Evolutionary conservation across 768 basidiomycete genomes (phyloP).

Genomic region (Omphalotus guepiniiformis): DNA sequence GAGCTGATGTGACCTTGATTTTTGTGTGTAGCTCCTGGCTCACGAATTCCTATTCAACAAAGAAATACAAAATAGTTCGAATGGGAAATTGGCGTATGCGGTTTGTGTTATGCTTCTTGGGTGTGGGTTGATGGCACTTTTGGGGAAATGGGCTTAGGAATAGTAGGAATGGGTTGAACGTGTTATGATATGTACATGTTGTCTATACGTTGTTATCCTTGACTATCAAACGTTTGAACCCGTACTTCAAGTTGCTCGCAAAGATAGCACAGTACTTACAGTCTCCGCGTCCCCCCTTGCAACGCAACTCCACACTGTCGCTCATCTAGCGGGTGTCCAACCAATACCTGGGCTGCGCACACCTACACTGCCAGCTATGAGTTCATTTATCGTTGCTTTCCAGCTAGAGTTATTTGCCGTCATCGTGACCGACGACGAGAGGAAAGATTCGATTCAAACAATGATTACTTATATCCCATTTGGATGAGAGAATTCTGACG

Average conservation of each 20-base stretch:
- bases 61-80: slow-evolving; percentile 73
- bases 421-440: slow-evolving; percentile 1
- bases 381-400: slow-evolving; percentile 69
- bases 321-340: slow-evolving; percentile 91
- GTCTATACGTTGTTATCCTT: too few relatives aligned
- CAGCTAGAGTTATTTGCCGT: slow-evolving; percentile 16
- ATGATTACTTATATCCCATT: neutral
- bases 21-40: slow-evolving; percentile 60
- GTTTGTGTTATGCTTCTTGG: slow-evolving; percentile 78
- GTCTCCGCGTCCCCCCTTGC: too few relatives aligned
- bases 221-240: too few relatives aligned
- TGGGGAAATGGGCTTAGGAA: slow-evolving; percentile 85
- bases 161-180: too few relatives aligned
- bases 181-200: too few relatives aligned
- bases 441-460: neutral
- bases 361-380: slow-evolving; percentile 84
- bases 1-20: neutral
- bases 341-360: slow-evolving; percentile 94
- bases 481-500: slow-evolving; percentile 5
- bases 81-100: slow-evolving; percentile 64
- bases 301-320: too few relatives aligned
- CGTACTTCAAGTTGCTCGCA: too few relatives aligned
- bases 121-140: slow-evolving; percentile 83
- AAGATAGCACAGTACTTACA: too few relatives aligned
- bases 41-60: slow-evolving; percentile 94